Evolutionary conservation across 2,329 filamentous ascomycete species (phyloP), one percentile per base, ranked within the genome.

Genomic region (Exophiala dermatitidis): DNA sequence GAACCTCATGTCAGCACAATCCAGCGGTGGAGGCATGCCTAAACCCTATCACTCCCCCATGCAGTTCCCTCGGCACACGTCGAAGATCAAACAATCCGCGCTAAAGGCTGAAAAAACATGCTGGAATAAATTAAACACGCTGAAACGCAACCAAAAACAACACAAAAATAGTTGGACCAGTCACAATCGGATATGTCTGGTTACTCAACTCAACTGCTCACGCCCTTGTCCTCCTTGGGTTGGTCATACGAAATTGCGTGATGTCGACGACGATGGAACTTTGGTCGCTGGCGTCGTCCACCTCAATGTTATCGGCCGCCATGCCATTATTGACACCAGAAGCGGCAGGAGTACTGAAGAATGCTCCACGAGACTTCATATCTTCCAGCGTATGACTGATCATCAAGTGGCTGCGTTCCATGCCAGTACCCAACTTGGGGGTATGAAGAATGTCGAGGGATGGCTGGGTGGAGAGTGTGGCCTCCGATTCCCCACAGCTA

Each of bases 251-350:
- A 52, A 54, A 59, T 50, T 56, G 50, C 29, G 58, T 34, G 30
- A 62, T 50, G 41, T 63, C 61, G n/a, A 63, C 54, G 10, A 53
- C 46, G 32, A 62, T 52, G 38, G 59, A 59, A 8, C 52, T 52
- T 37, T 59, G 57, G 26, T 60, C 58, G 38, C 54, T 58, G 12
- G 53, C 40, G 44, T 63, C 61, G 37, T 63, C 61, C 34, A 62
- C 60, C 37, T 63, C 61, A 30, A 63, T 62, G 32, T 47, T 51
- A 36, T 59, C 58, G 40, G 46, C 44, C 40, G 41, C 32, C 33
- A 54, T 19, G 6, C 30, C 7, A 29, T 8, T 28, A 48, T 44
- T 40, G 36, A 19, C 31, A n/a, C 36, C 28, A 12, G 46, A 32
- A 37, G 52, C 46, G 5, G 28, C 49, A 33, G 53, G 56, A 4